Evolutionary conservation across 352 stramenopile species (phyloP).

Genomic region (Phytophthora idaei): DNA sequence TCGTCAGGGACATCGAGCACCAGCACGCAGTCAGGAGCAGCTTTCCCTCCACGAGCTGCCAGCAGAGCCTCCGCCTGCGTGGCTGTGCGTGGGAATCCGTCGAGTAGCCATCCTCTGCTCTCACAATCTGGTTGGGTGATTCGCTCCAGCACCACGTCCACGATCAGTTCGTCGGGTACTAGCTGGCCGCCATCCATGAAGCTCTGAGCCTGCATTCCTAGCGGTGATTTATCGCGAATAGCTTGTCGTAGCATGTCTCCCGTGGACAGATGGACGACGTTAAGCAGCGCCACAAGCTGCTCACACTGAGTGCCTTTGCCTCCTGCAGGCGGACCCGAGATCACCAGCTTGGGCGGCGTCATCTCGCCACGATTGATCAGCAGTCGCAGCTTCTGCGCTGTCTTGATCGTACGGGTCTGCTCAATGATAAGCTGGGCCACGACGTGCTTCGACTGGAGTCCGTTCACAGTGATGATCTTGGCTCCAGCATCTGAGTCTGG

Average conservation of each 20-base stretch:
- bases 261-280: slow-evolving; percentile 92
- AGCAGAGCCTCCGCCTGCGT: slow-evolving; percentile 87
- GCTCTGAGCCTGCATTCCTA: slow-evolving; percentile 81
- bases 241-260: slow-evolving; percentile 92
- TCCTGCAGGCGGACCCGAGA: slow-evolving; percentile 89
- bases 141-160: slow-evolving; percentile 81
- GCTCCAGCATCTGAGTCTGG: slow-evolving; percentile 8
- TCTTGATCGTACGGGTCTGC: slow-evolving; percentile 44
- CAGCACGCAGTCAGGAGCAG: slow-evolving; percentile 84
- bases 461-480: slow-evolving; percentile 51
- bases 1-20: slow-evolving; percentile 95
- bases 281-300: slow-evolving; percentile 84
- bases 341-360: slow-evolving; percentile 79
- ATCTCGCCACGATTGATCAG: slow-evolving; percentile 64
- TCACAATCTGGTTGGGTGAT: slow-evolving; percentile 87
- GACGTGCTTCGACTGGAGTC: slow-evolving; percentile 49
- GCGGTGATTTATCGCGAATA: slow-evolving; percentile 67
- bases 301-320: slow-evolving; percentile 97
- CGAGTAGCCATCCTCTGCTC: slow-evolving; percentile 90
- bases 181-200: slow-evolving; percentile 93
- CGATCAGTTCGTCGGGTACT: slow-evolving; percentile 93
- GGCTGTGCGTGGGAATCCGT: slow-evolving; percentile 93
- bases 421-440: slow-evolving; percentile 47
- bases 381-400: slow-evolving; percentile 43
- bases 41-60: slow-evolving; percentile 53